Base-by-base conservation (phyloP, 352 stramenopile species). In the Pythium insidiosum region DNA sequence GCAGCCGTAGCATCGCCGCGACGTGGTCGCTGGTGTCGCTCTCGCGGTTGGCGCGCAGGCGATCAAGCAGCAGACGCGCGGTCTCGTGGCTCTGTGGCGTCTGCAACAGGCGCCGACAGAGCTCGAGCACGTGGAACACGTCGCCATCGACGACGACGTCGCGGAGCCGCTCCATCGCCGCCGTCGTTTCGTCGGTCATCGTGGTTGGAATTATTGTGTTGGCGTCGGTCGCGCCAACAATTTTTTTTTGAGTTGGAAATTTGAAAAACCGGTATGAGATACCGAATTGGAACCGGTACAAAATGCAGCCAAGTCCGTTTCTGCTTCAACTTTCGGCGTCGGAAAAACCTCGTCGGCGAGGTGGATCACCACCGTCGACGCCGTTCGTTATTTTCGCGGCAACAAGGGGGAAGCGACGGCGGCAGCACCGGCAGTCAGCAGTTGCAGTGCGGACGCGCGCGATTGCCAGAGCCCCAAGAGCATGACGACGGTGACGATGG, bases 21-120 rank as follows among this genome's bases (percentile, higher is more conserved):
- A 81, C 76, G 39, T 81, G 66, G 50, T 89, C 80, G 25, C 49
- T 48, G 46, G 75, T 65, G 57, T 90, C 77, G n/a, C n/a, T n/a
- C 20, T 58, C 38, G 33, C 30, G 45, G 28, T 67, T 66, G 24
- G 47, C 57, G 24, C 75, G 75, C 18, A 93, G 59, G 2, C 80
- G 77, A 20, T 93, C 80, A 18, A 93, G 66, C 19, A 90, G 56
- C 43, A 88, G 45, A 0, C 63, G 58, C 52, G 74, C 74, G 11
- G 63, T 66, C 40, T 80, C 58, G 21, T 63, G 43, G 15, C 73
- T 62, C 30, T 78, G 62, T 3, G 76, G 62, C 2, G 58, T 61
- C 46, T 74, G 77, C 36, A 89, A 53, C 16, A 87, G 57, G 0
- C 77, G 71, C 1, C 72, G 62, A 31, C 65, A 73, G 31, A 81